Base-by-base conservation (phyloP, 352 stramenopile species). In the Phytophthora syringae region DNA sequence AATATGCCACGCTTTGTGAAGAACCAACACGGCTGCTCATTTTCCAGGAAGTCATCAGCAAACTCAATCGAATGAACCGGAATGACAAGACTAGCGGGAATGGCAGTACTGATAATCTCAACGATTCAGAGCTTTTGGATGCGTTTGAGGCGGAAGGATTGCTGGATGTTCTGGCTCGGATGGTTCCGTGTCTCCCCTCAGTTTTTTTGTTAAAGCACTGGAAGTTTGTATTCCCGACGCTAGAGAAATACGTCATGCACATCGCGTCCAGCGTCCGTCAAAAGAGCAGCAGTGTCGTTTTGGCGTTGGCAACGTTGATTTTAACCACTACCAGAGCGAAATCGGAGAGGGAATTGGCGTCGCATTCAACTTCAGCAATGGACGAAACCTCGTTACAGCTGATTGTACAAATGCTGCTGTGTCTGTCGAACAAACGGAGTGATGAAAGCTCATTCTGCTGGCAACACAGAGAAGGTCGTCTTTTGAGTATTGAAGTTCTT, bases 1-100 rank as follows among this genome's bases (percentile, higher is more conserved):
- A 56, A 25, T 88, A 80, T 27, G 60, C 79, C 12, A 58, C 51
- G 3, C 62, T 93, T 11, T 90, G 79, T 45, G 85, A 90, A 32
- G 63, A 80, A 42, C 64, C 77, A 24, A 88, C 72, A 36, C 71
- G 74, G 2, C 24, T 93, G 1, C 27, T 84, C 11, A 79, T 77
- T 13, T 93, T 91, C 37, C 84, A 93, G 40, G 84, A 91, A 57
- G 74, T 88, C 7, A 80, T 90, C 58, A 93, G 81, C 53, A 93
- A 93, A 44, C 58, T 93, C 3, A 90, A 93, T 59, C 76, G 79
- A 1, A 80, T 89, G 24, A 72, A 77, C n/a, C 50, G 47, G 7
- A 70, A 57, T 12, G 42, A 49, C 1, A 70, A 25, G 15, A n/a
- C 12, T 1, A 24, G 34, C n/a, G 42, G 58, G 30, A 64, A 13